phyloP scores from a whole-genome alignment of 1,284 basidiomycete genomes.

The Macrocybe sp. region DNA sequence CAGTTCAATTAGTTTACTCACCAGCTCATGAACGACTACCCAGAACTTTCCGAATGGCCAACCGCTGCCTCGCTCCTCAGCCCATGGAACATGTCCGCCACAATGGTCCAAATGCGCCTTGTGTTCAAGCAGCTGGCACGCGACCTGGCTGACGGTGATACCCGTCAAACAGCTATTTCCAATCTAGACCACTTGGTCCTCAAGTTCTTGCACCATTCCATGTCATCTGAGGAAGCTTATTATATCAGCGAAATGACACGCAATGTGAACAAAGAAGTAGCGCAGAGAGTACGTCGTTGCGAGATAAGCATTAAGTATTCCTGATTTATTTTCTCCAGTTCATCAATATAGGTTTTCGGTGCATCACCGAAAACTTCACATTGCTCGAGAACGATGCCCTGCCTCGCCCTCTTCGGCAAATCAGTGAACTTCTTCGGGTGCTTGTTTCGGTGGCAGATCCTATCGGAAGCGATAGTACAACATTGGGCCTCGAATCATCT shows the following conservation, averaged over 20 bases:
- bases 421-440: constrained; percentile 66
- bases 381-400: constrained; percentile 22
- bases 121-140: constrained; percentile 67
- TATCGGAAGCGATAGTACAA: constrained; percentile 28
- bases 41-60: constrained; percentile 56
- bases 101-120: constrained; percentile 72
- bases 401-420: constrained; percentile 40
- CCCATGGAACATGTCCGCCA: constrained; percentile 77
- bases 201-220: constrained; percentile 63
- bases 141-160: constrained; percentile 51
- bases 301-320: background rate
- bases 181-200: constrained; percentile 60
- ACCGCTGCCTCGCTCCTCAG: constrained; percentile 61
- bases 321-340: constrained; percentile 41
- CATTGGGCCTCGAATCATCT: background rate
- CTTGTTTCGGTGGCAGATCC: constrained; percentile 65
- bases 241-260: constrained; percentile 75
- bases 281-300: constrained; percentile 49
- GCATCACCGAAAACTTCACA: constrained; percentile 52
- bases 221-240: constrained; percentile 71
- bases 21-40: constrained; percentile 24
- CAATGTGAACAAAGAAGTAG: constrained; percentile 60
- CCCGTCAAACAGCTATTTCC: constrained; percentile 44
- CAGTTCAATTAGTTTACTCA: background rate
- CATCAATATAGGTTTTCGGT: constrained; percentile 67